Percentiles rank a stretch among this genome's conserved stretches.
phyloP scores from a whole-genome alignment of 352 stramenopile species.

The Hyphochytrium catenoides region DNA sequence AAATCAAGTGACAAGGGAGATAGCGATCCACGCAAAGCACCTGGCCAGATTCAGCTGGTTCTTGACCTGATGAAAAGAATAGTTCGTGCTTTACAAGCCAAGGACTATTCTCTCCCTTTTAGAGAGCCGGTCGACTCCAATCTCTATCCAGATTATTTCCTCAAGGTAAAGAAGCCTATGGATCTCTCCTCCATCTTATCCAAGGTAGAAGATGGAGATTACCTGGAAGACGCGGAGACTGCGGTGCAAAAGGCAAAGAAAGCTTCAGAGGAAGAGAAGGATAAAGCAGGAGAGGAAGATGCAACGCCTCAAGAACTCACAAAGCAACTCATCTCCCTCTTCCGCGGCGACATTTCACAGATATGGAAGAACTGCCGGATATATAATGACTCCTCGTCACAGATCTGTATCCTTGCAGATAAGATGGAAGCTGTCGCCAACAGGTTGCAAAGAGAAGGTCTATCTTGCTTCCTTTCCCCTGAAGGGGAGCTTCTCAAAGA shows the following conservation, averaged over 20 bases:
- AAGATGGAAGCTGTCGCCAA: slow-evolving; percentile 50
- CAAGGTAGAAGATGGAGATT: slow-evolving; percentile 57
- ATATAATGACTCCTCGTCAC: slow-evolving; percentile 50
- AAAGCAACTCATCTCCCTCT: no score
- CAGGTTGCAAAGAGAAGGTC: slow-evolving; percentile 40
- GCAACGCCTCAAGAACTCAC: no score
- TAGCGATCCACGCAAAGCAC: no score
- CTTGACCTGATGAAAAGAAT: no score
- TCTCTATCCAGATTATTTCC: slow-evolving; percentile 55
- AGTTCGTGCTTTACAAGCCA: no score
- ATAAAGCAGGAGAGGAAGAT: slow-evolving; percentile 37
- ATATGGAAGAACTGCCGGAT: slow-evolving; percentile 62
- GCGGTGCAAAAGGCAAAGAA: no score
- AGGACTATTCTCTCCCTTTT: slow-evolving; percentile 44
- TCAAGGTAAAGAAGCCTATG: slow-evolving; percentile 43
- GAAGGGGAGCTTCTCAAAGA: no score
- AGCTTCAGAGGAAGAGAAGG: slow-evolving; percentile 44
- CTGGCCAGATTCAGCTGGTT: no score
- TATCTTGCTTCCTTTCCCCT: no score
- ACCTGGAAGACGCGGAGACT: no score
- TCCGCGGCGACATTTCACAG: slow-evolving; percentile 44
- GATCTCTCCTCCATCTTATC: slow-evolving; percentile 47
- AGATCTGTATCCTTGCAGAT: slow-evolving; percentile 39
- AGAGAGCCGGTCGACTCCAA: slow-evolving; percentile 54
- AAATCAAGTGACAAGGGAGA: no score